phyloP scores from a whole-genome alignment of 345 rosid species.

The Brassica nigra region DNA sequence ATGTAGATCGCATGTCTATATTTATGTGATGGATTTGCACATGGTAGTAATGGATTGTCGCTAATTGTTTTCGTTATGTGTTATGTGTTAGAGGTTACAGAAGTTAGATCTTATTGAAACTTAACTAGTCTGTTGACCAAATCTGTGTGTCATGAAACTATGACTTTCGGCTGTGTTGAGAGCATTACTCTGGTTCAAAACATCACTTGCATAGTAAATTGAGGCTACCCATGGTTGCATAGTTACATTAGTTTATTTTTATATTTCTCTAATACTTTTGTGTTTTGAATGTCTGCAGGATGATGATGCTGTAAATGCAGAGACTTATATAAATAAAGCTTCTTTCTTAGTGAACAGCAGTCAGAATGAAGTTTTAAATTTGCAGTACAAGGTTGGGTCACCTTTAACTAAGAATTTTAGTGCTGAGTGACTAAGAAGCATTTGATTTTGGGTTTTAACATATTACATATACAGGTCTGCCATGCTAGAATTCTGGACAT shows the following conservation, averaged over 20 bases:
- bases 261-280: neutral
- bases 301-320: constrained; percentile 98
- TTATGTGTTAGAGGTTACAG: neutral
- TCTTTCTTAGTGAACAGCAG: constrained; percentile 96
- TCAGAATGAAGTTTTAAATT: constrained; percentile 86
- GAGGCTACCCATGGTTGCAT: constrained; percentile 10
- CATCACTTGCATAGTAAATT: neutral
- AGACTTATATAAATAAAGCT: constrained; percentile 93
- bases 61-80: neutral
- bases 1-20: neutral
- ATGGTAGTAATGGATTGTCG: neutral
- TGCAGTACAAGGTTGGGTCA: constrained; percentile 78
- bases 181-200: neutral
- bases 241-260: neutral
- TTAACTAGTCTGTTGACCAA: constrained; percentile 17
- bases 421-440: constrained; percentile 9
- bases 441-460: neutral
- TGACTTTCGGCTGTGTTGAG: neutral
- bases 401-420: neutral
- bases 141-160: neutral
- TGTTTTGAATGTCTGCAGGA: constrained; percentile 58
- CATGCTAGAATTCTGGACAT: constrained; percentile 97
- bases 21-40: neutral
- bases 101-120: neutral
- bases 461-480: constrained; percentile 61